Base-by-base conservation (phyloP, 768 basidiomycete genomes). In the Asterophora lycoperdoides region DNA sequence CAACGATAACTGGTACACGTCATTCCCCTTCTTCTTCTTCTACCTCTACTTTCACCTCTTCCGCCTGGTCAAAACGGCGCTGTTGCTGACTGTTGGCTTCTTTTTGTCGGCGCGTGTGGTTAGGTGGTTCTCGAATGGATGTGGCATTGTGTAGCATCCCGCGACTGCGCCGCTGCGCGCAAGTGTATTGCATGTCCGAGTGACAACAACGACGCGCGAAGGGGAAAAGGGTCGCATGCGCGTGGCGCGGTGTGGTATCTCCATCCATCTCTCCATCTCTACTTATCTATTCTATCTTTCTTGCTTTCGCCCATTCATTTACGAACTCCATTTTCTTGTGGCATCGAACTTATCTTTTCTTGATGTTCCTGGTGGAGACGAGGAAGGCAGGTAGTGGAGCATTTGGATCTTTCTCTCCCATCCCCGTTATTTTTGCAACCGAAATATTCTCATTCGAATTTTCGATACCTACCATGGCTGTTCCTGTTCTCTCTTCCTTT, bases 61-160 rank as follows among this genome's bases (percentile, higher is more conserved):
- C 41, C 53, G 48, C 48, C 45, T 63, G 44, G 45, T 56, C 36
- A 47, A 46, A 44, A 63, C 52, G 62, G 53, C 44, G 36, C 10
- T 54, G 52, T 51, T 64, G 60, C 64, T 67, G 56, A 65, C 63
- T 53, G 58, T 55, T 52, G 58, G 55, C 51, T 60, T 59, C 46
- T 46, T 64, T 56, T 53, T 53, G 50, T 57, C 53, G 40, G 11
- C 49, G 41, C 40, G 17, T 36, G 18, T 28, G 40, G 18, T 52
- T 63, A 87, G 85, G 85, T 88, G 86, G 86, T 87, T 86, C 63
- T 75, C 81, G 54, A 79, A 74, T 56, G 86, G 86, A 35, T 88
- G 86, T 63, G 73, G 75, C 14, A 74, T 86, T 55, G 55, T 75
- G 13, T 76, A 39, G 55, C 29, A 33, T 10, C 23, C 23, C 23